Conservation (phyloP, 2,329 filamentous ascomycete genomes). For the Neonectria magnoliae region DNA sequence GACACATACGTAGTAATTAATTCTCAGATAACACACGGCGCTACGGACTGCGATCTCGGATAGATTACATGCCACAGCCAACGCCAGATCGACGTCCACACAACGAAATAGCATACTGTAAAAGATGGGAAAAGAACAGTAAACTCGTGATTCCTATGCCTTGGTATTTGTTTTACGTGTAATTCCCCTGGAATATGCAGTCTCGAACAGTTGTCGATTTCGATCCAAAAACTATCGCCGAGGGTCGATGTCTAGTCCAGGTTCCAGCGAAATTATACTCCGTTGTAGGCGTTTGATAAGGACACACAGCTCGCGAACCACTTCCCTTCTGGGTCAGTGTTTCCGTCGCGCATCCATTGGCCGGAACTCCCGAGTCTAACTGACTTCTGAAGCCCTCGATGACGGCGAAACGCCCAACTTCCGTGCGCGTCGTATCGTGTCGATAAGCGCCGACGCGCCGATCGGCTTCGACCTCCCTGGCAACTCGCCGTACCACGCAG, state of each 20-base stretch:
- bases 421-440: not conserved
- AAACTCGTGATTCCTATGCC: not conserved
- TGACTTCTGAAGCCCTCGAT: not conserved
- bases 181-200: not conserved
- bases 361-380: not conserved
- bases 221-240: not conserved
- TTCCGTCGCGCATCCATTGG: not conserved
- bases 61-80: not conserved
- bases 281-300: not conserved
- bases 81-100: not conserved
- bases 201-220: not conserved
- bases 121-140: not conserved
- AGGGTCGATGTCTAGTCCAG: not conserved
- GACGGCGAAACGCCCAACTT: not conserved
- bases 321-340: not conserved
- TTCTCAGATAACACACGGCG: not conserved
- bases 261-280: not conserved
- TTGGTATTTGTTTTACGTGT: not conserved
- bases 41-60: not conserved
- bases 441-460: not conserved
- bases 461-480: not conserved
- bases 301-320: not conserved
- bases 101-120: not conserved
- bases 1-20: not conserved
- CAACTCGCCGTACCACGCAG: not conserved